Evolutionary conservation across 306 rosid species (phyloP).

Genomic region (Boehmeria nivea): DNA sequence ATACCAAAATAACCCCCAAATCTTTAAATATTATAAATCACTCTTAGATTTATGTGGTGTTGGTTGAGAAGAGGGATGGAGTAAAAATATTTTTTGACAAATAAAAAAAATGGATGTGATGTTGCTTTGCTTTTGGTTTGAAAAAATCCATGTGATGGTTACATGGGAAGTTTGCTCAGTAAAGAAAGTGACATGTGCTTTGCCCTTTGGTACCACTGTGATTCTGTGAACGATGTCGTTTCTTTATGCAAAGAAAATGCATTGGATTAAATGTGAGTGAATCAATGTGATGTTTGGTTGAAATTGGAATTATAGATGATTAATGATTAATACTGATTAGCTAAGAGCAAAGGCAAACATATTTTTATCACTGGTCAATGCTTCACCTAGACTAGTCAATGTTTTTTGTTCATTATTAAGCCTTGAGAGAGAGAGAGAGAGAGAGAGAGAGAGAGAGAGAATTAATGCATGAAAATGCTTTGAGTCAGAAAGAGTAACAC

Average conservation of each 20-base stretch:
- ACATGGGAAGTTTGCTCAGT: constrained; percentile 1
- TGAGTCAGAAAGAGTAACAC: constrained; percentile 2
- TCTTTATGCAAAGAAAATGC: neutral
- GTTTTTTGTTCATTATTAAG: neutral
- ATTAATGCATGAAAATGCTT: constrained; percentile 9
- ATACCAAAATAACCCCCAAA: too few relatives aligned
- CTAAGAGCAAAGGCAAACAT: neutral
- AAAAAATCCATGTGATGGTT: constrained; percentile 16
- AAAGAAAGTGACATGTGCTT: constrained; percentile 1
- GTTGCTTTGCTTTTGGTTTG: constrained; percentile 6
- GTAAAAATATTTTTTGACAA: too few relatives aligned
- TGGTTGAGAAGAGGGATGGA: too few relatives aligned
- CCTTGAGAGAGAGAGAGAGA: too few relatives aligned
- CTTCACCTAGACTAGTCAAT: neutral
- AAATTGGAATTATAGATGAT: neutral
- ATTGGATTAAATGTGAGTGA: too few relatives aligned
- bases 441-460: neutral
- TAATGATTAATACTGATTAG: neutral
- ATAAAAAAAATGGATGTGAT: constrained; percentile 4
- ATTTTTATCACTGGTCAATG: neutral
- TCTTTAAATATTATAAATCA: too few relatives aligned
- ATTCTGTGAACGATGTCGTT: constrained; percentile 13
- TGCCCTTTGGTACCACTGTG: neutral
- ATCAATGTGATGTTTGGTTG: neutral
- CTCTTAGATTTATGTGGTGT: too few relatives aligned